These are phyloP conservation scores for Haplographium delicatum DNA, from an alignment of 495 filamentous ascomycete species.

Conservation along the genomic window DNA sequence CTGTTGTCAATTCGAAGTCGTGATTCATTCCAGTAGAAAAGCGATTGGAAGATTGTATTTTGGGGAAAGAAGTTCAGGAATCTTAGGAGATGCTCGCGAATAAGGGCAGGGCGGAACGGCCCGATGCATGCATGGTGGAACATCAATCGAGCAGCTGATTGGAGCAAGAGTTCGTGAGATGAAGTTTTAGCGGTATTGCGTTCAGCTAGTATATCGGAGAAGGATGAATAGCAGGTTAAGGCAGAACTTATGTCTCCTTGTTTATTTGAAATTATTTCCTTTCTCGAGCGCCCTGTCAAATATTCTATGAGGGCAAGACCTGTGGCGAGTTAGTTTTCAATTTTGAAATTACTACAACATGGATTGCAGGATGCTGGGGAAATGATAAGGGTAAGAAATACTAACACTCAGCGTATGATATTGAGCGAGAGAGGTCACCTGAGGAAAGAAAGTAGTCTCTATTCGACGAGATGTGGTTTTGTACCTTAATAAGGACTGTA, in stretches of 20 bases:
- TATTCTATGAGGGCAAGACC: slow-evolving; percentile 58
- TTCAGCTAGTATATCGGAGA: slow-evolving; percentile 32
- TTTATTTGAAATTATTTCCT: slow-evolving; percentile 33
- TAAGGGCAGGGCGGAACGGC: slow-evolving; percentile 55
- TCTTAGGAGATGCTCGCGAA: slow-evolving; percentile 54
- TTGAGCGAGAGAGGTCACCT: slow-evolving; percentile 36
- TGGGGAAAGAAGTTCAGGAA: slow-evolving; percentile 61
- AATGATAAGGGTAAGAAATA: background rate
- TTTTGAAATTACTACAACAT: background rate
- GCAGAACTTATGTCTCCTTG: slow-evolving; percentile 47
- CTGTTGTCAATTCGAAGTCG: slow-evolving; percentile 67
- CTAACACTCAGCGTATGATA: slow-evolving; percentile 50
- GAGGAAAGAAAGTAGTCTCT: slow-evolving; percentile 52
- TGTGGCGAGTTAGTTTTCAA: background rate
- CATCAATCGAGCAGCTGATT: slow-evolving; percentile 62
- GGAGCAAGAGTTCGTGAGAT: slow-evolving; percentile 55
- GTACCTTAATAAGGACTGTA: slow-evolving; percentile 46
- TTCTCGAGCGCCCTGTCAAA: slow-evolving; percentile 35
- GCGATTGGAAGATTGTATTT: slow-evolving; percentile 71
- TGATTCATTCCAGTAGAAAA: slow-evolving; percentile 67
- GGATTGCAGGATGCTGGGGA: background rate
- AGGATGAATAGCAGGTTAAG: slow-evolving; percentile 32
- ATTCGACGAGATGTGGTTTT: slow-evolving; percentile 49
- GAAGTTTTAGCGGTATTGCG: slow-evolving; percentile 6
- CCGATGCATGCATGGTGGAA: slow-evolving; percentile 57